These are phyloP conservation scores for Tuber aestivum DNA, from an alignment of 495 filamentous ascomycete genomes.

Conservation along the genomic window DNA sequence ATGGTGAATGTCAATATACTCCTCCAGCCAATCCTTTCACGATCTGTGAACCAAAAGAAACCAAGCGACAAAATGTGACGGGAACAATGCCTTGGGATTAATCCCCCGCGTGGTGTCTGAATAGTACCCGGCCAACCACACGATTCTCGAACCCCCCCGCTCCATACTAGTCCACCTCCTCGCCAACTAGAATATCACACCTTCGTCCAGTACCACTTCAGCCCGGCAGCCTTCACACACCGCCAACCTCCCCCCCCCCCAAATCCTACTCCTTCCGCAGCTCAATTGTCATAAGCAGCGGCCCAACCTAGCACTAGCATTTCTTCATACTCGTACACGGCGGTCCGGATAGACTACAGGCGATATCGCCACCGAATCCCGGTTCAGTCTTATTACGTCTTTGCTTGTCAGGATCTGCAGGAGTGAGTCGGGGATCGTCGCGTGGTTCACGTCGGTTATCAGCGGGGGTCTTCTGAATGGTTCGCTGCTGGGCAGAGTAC, in stretches of 20 bases:
- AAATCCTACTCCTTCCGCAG: conserved; percentile 10
- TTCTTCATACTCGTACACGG: conserved; percentile 5
- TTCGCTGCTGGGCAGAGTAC: conserved; percentile 49
- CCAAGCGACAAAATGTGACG: neutral
- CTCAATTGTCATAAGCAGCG: conserved; percentile 21
- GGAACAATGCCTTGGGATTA: neutral
- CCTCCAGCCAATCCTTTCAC: neutral
- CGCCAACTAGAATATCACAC: conserved; percentile 12
- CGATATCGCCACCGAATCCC: conserved; percentile 48
- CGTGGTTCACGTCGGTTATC: conserved; percentile 49
- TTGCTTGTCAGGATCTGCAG: conserved; percentile 49
- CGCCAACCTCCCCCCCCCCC: neutral
- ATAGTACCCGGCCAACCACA: neutral
- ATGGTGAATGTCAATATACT: neutral
- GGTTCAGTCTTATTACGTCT: too few relatives aligned
- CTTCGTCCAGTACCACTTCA: conserved; percentile 16
- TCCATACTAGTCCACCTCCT: neutral
- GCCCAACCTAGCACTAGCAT: conserved; percentile 13
- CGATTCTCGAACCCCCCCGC: neutral
- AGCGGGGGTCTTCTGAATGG: conserved; percentile 43
- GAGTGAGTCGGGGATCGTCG: conserved; percentile 41
- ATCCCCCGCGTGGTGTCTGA: neutral
- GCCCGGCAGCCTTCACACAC: neutral
- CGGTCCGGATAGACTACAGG: conserved; percentile 41
- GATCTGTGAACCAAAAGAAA: neutral